Evolutionary conservation across 2,329 filamentous ascomycete genomes (phyloP).

Genomic region (Corinectria fuckeliana): DNA sequence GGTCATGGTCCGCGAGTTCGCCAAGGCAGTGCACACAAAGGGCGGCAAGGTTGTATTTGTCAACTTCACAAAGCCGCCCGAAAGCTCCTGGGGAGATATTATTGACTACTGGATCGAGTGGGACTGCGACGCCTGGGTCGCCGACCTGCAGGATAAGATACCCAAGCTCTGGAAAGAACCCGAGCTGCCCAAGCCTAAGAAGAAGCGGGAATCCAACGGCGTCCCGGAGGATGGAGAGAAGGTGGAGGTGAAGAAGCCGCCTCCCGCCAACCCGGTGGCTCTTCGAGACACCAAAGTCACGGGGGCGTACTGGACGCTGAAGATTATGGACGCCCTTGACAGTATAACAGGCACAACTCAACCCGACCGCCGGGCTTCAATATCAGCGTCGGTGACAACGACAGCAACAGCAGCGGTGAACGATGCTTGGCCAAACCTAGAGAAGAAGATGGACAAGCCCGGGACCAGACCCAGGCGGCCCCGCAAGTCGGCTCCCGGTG

Average conservation of each 20-base stretch:
- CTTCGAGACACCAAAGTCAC: conserved; percentile 54
- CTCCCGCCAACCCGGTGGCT: conserved; percentile 49
- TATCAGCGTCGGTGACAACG: conserved; percentile 18
- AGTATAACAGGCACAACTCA: conserved; percentile 42
- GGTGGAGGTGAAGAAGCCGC: conserved; percentile 41
- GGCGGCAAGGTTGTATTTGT: conserved; percentile 75
- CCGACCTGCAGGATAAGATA: conserved; percentile 64
- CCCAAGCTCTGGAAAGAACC: conserved; percentile 65
- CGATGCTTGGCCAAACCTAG: conserved; percentile 4
- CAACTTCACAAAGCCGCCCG: conserved; percentile 74
- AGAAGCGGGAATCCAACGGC: conserved; percentile 43
- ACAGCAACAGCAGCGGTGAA: not conserved
- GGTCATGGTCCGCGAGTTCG: conserved; percentile 73
- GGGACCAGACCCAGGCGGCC: conserved; percentile 41
- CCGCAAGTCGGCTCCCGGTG: conserved; percentile 51
- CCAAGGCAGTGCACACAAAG: conserved; percentile 71
- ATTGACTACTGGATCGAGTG: conserved; percentile 78
- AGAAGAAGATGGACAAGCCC: conserved; percentile 23
- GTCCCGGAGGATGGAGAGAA: conserved; percentile 34
- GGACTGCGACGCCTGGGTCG: conserved; percentile 78
- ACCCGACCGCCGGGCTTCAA: conserved; percentile 25
- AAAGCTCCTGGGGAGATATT: conserved; percentile 74
- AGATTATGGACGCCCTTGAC: conserved; percentile 49
- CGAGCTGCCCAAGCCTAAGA: conserved; percentile 51
- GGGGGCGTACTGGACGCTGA: conserved; percentile 52